Base-by-base conservation (phyloP, 2,329 filamentous ascomycete genomes). In the Xylaria sp. region DNA sequence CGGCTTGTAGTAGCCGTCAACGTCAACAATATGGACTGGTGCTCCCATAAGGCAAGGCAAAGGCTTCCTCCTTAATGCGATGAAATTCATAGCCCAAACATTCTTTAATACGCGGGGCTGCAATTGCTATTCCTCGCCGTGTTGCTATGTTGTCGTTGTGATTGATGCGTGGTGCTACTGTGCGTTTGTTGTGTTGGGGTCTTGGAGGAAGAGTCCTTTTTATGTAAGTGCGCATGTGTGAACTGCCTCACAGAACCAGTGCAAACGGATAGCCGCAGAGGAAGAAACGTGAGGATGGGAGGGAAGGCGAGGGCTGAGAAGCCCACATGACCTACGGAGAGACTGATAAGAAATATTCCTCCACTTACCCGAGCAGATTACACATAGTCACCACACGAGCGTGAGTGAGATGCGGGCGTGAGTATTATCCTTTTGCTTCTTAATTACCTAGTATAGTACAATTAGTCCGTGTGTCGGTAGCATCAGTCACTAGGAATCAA, bases 331-430 rank as follows among this genome's bases (percentile, higher is more conserved):
- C 49, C 52, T 54, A 56, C 52, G 39, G 35, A 52, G 19, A 49
- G 53, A 39, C 37, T 16, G 55, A 57, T 44, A 52, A 52, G 46
- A 51, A 57, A 53, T 8, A 44, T 54, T 51, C 16, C 44, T 59
- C 54, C 42, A 63, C 61, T 63, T 63, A 63, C 61, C 46, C 51
- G 18, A 54, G n/a, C 47, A 47, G 52, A 44, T 55, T 47, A 35
- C 55, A 61, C 61, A 63, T 63, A 61, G 52, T 59, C 57, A 63
- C 61, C 48, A 55, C 54, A 53, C n/a, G 34, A 37, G 30, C 46
- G 49, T 53, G 16, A 35, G 52, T 52, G 42, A 57, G 39, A 51
- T 58, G 23, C 52, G 19, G 30, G 13, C 34, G 16, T 39, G 42
- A 11, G 19, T 52, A 47, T 49, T 18, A 39, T 51, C 18, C 35